These are phyloP conservation scores for Colletotrichum melonis DNA, from an alignment of 2,329 filamentous ascomycete genomes.

Conservation along the genomic window DNA sequence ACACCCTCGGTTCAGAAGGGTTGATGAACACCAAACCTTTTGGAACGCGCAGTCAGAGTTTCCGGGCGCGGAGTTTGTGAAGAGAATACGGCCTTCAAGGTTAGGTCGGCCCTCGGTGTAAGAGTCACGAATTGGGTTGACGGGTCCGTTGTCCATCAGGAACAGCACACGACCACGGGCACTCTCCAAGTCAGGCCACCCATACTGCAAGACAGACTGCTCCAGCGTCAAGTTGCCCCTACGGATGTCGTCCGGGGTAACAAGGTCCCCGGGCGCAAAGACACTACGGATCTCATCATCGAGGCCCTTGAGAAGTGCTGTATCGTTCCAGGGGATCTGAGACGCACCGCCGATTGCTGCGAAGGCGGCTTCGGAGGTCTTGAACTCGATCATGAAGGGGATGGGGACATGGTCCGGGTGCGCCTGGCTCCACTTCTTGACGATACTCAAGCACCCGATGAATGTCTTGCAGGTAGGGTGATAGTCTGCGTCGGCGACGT, in stretches of 20 bases:
- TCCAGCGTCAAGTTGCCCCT: slow-evolving; percentile 54
- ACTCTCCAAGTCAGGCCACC: slow-evolving; percentile 59
- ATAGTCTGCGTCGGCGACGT: slow-evolving; percentile 61
- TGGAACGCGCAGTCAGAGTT: slow-evolving; percentile 59
- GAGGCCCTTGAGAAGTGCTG: slow-evolving; percentile 52
- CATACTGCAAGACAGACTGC: slow-evolving; percentile 54
- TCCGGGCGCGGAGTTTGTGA: slow-evolving; percentile 60
- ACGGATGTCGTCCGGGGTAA: slow-evolving; percentile 60
- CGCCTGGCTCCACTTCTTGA: slow-evolving; percentile 56
- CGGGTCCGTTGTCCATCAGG: slow-evolving; percentile 61
- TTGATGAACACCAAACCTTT: slow-evolving; percentile 42
- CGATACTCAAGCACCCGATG: slow-evolving; percentile 52
- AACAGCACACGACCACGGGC: slow-evolving; percentile 60
- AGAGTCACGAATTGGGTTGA: slow-evolving; percentile 48
- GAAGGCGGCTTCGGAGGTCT: slow-evolving; percentile 45
- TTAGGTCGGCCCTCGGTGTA: slow-evolving; percentile 48
- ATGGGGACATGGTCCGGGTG: slow-evolving; percentile 58
- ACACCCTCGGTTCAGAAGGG: not conserved
- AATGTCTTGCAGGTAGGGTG: slow-evolving; percentile 59
- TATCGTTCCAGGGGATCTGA: slow-evolving; percentile 55
- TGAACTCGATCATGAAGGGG: slow-evolving; percentile 61
- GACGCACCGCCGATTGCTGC: slow-evolving; percentile 46
- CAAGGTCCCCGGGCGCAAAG: slow-evolving; percentile 51
- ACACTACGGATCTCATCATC: slow-evolving; percentile 60
- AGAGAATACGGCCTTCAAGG: slow-evolving; percentile 57